Evolutionary conservation across 176 grass and related monocot genomes (phyloP), one percentile per base, ranked within the genome.

Genomic region (Cocos nucifera): DNA sequence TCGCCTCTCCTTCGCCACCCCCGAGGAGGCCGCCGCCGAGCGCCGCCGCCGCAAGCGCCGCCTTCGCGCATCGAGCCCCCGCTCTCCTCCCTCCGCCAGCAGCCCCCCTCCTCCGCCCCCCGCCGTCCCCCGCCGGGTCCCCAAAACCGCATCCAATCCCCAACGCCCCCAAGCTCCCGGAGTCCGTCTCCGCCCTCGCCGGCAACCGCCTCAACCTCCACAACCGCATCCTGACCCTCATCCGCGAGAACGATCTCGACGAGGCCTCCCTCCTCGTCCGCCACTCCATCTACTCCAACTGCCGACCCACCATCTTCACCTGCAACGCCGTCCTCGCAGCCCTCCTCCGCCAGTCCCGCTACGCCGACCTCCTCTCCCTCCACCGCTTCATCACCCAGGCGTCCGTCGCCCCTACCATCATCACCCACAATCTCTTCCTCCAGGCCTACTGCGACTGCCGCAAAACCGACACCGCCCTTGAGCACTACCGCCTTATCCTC

Each of bases 281-380:
- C 82, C 90, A 95, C 56, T 81, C 90, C 61, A 84, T 95, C 74
- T 87, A 95, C 82, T 95, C 90, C 73, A 95, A 95, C 76, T 95
- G 67, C 79, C 86, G 82, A 48, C 90, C 90, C 5, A 73, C 90
- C 21, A 79, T 87, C 65, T 89, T 73, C 70, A 95, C 90, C 73
- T 79, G 74, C 77, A 58, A 74, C 65, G 82, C 82, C 18, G 80
- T 89, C 65, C 86, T 95, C 74, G 70, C 71, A 53, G 80, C 86
- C 58, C 86, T 95, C 32, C 82, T 95, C 67, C 85, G 77, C 19
- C 74, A 76, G 29, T 70, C 63, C 63, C 77, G 77, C 58, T 77
- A 89, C 55, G 71, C 81, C 5, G 90, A 95, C 14, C 84, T 95
- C 67, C 88, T 95, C 63, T 73, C 86, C 61, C 90, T 95, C 52